phyloP scores from a whole-genome alignment of 176 grass and related monocot genomes.

The Oropetium thomaeum region DNA sequence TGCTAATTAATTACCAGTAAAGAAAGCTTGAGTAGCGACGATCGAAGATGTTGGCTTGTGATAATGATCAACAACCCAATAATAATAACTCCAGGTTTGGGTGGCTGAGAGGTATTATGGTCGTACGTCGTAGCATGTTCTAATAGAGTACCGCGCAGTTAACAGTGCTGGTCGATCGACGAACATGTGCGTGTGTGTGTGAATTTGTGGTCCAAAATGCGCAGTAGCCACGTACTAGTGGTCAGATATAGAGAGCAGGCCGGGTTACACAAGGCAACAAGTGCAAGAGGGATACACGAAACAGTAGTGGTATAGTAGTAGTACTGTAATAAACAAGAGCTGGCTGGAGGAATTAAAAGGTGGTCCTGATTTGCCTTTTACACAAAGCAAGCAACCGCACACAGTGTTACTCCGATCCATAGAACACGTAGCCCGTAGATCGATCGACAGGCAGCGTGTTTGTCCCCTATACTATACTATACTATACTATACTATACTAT shows the following conservation, averaged over 20 bases:
- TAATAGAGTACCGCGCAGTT: neutral
- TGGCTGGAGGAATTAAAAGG: neutral
- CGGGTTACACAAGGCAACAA: conserved; percentile 24
- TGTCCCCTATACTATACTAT: neutral
- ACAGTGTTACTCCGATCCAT: neutral
- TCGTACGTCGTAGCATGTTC: neutral
- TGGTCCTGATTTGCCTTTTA: conserved; percentile 41
- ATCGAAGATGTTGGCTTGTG: neutral
- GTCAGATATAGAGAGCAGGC: conserved; percentile 30
- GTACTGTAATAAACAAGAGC: conserved; percentile 29
- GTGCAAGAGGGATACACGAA: conserved; percentile 10
- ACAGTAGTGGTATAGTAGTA: no score
- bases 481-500: no score
- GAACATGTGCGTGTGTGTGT: no score
- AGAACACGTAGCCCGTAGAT: neutral
- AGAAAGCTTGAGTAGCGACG: neutral
- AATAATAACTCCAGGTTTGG: neutral
- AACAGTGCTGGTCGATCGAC: conserved; percentile 7
- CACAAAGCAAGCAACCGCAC: conserved; percentile 50
- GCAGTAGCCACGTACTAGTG: neutral
- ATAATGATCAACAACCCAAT: neutral
- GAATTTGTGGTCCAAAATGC: neutral
- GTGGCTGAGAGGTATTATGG: no score
- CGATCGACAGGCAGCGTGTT: neutral
- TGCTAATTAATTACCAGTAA: neutral